A percentile compares a stretch with the other conserved stretches of the same genome.
These are phyloP conservation scores for Malania oleifera DNA, from an alignment of 164 flowering plant genomes.

Conservation along the genomic window DNA sequence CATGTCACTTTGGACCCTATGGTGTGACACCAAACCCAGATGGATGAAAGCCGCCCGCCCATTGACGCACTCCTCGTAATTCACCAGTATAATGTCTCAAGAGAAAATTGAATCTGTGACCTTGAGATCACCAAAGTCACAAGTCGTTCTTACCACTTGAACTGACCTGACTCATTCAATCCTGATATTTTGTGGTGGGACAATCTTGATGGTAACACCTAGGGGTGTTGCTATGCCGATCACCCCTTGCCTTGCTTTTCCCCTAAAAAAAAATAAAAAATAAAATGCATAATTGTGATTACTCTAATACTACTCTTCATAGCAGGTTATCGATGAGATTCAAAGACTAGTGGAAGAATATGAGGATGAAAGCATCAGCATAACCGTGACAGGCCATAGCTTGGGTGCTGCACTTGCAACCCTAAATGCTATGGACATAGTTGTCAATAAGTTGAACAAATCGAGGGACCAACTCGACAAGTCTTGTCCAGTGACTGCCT, in stretches of 20 bases:
- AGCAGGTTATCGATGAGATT: conserved; percentile 58
- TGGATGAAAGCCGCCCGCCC: no score
- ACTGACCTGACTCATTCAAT: no score
- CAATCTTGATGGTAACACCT: no score
- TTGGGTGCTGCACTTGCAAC: conserved; percentile 78
- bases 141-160: no score
- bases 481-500: conserved; percentile 41
- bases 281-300: not conserved
- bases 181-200: no score
- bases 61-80: no score
- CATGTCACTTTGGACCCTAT: no score
- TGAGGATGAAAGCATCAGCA: conserved; percentile 54
- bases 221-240: no score
- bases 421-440: conserved; percentile 67
- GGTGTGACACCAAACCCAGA: no score
- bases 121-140: no score
- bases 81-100: no score
- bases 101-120: no score
- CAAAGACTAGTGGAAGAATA: conserved; percentile 49
- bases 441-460: conserved; percentile 44
- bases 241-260: not conserved
- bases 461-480: conserved; percentile 18
- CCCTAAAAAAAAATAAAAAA: not conserved
- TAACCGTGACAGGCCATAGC: conserved; percentile 63
- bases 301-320: not conserved